phyloP scores from a whole-genome alignment of 352 stramenopile genomes.

The Phytophthora sp. region DNA sequence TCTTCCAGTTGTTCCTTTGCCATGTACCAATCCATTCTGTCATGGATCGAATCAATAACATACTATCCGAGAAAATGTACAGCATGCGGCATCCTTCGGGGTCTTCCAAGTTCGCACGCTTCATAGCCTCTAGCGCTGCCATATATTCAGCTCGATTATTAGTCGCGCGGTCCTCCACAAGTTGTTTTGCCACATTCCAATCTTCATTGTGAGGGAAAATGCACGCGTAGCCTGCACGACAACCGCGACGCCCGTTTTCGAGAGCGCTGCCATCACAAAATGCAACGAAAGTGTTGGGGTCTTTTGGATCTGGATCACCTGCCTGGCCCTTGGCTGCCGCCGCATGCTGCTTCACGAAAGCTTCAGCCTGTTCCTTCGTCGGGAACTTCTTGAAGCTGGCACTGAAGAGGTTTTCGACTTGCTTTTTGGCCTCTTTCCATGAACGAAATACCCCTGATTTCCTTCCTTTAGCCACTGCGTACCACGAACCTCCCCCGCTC shows the following conservation, averaged over 20 bases:
- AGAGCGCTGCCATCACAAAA: slow-evolving; percentile 83
- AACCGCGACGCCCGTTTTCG: slow-evolving; percentile 58
- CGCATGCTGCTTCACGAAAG: slow-evolving; percentile 51
- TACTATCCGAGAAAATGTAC: slow-evolving; percentile 81
- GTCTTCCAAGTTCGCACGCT: slow-evolving; percentile 67
- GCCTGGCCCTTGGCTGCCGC: background rate
- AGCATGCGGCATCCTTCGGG: slow-evolving; percentile 36
- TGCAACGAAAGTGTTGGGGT: slow-evolving; percentile 61
- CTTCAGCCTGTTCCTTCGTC: slow-evolving; percentile 51
- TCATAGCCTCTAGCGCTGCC: slow-evolving; percentile 66
- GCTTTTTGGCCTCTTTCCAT: slow-evolving; percentile 59
- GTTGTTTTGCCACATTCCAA: slow-evolving; percentile 70
- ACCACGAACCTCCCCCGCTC: slow-evolving; percentile 31
- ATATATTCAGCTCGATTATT: slow-evolving; percentile 69
- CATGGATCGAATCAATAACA: slow-evolving; percentile 84
- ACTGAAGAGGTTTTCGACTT: slow-evolving; percentile 58
- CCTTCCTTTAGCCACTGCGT: slow-evolving; percentile 59
- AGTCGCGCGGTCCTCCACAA: slow-evolving; percentile 47
- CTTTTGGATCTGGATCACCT: slow-evolving; percentile 50
- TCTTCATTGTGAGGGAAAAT: slow-evolving; percentile 70
- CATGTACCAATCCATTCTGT: slow-evolving; percentile 74
- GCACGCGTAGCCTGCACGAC: slow-evolving; percentile 71
- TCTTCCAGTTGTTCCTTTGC: slow-evolving; percentile 68
- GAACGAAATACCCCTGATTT: slow-evolving; percentile 60
- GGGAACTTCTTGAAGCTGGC: slow-evolving; percentile 67